Evolutionary conservation across 257 asterid species (phyloP), one percentile per base, ranked within the genome.

Genomic region (Paulownia fortunei): DNA sequence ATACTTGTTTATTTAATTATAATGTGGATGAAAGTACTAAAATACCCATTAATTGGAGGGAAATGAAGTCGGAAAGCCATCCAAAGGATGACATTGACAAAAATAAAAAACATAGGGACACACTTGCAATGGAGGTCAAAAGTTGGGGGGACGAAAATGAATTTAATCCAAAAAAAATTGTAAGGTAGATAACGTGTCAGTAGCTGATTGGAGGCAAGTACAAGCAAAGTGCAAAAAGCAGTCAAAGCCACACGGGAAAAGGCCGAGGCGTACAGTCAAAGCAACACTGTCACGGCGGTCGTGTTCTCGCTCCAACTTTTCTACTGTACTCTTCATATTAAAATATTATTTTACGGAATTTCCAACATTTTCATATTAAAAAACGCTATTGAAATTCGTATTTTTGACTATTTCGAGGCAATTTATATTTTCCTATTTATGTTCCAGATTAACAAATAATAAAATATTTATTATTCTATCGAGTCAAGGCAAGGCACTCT

Each of bases 211-310:
- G 83, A 1, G 32, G 59, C 0, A 65, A 69, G 75, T 16, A 67
- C 27, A 71, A 79, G 67, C 80, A 70, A 80, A 69, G 78, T 18
- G 80, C 74, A 73, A 73, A 80, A 80, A 84, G 86, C 87, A 82
- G 86, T 82, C 84, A 78, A 84, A 84, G 65, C 74, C 86, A 77
- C 90, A 84, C 85, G 84, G 85, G 84, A 87, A 82, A 79, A 81
- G 80, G 84, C 63, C 66, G 55, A 63, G 65, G 76, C 69, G 69
- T 69, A 77, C 84, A 78, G 91, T 87, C 87, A 87, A 87, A 84
- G 82, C 78, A 76, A 82, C 84, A 74, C 78, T 80, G 86, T 76
- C 88, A 76, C 88, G 82, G 78, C 77, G 83, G 80, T 83, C 90
- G 78, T 71, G 71, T 66, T 74, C 66, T 70, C 49, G 24, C 75